Conservation (phyloP, 208 protist species). For the Leishmania braziliensis region DNA sequence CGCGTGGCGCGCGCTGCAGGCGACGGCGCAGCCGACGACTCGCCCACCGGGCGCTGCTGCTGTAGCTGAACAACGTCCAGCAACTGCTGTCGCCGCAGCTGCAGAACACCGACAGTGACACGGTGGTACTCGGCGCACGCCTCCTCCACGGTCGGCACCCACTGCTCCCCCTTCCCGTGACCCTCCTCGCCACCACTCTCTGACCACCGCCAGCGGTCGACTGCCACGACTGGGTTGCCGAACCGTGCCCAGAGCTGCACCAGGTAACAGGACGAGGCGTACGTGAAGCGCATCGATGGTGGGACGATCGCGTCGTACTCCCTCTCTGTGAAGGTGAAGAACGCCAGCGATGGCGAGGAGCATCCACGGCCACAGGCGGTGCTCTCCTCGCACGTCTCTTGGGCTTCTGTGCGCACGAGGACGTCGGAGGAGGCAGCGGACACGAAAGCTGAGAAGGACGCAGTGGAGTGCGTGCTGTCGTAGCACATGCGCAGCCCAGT, state of each 20-base stretch:
- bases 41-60: neutral
- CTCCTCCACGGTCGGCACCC: slow-evolving; percentile 32
- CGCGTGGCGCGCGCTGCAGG: neutral
- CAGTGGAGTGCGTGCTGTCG: slow-evolving; percentile 11
- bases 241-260: slow-evolving; percentile 57
- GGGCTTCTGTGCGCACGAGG: neutral
- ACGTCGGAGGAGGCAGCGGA: neutral
- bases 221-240: slow-evolving; percentile 61
- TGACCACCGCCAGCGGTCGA: slow-evolving; percentile 52
- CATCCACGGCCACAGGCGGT: neutral
- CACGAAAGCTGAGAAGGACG: slow-evolving; percentile 4
- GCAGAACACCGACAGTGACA: slow-evolving; percentile 29
- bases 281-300: slow-evolving; percentile 28
- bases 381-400: neutral
- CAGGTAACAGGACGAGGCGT: slow-evolving; percentile 43
- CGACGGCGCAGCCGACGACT: neutral
- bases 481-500: slow-evolving; percentile 7
- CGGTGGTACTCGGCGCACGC: slow-evolving; percentile 35
- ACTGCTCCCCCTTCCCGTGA: neutral
- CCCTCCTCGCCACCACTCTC: neutral
- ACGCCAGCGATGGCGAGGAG: slow-evolving; percentile 13
- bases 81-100: slow-evolving; percentile 26
- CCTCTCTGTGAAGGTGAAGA: slow-evolving; percentile 52
- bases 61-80: slow-evolving; percentile 3
- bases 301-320: slow-evolving; percentile 44